Conservation (phyloP, 2,329 filamentous ascomycete species). For the Coniosporium tulheliwenetii region DNA sequence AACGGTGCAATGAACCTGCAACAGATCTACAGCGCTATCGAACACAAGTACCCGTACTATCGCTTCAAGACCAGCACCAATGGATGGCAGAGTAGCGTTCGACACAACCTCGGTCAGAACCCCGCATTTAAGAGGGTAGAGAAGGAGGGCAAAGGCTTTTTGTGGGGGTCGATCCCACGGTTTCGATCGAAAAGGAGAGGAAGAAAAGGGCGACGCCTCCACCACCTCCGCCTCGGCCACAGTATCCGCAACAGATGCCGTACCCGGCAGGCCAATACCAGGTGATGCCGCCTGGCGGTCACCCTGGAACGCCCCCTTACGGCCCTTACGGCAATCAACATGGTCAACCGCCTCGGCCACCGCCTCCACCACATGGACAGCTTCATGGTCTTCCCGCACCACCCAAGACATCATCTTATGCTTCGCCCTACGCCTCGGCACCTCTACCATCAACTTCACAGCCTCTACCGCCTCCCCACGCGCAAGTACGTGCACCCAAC, state of each 20-base stretch:
- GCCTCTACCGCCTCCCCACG: too few relatives aligned
- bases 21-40: conserved; percentile 49
- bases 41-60: conserved; percentile 48
- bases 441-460: too few relatives aligned
- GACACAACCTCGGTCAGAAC: conserved; percentile 46
- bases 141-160: conserved; percentile 44
- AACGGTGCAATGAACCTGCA: conserved; percentile 45
- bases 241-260: not conserved
- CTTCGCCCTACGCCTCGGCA: too few relatives aligned
- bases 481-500: too few relatives aligned
- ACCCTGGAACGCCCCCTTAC: not conserved
- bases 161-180: conserved; percentile 44
- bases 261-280: not conserved
- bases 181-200: conserved; percentile 43
- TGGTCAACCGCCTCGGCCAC: too few relatives aligned
- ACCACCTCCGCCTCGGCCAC: conserved; percentile 7
- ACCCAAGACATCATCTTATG: too few relatives aligned
- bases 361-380: too few relatives aligned
- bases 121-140: conserved; percentile 45
- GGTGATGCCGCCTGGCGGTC: not conserved
- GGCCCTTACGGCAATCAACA: too few relatives aligned
- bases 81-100: conserved; percentile 52
- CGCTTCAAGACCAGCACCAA: conserved; percentile 42
- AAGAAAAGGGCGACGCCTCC: conserved; percentile 35
- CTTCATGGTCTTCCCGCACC: too few relatives aligned